These are phyloP conservation scores for Trichoderma guizhouense DNA, from an alignment of 2,329 filamentous ascomycete species.

Conservation along the genomic window DNA sequence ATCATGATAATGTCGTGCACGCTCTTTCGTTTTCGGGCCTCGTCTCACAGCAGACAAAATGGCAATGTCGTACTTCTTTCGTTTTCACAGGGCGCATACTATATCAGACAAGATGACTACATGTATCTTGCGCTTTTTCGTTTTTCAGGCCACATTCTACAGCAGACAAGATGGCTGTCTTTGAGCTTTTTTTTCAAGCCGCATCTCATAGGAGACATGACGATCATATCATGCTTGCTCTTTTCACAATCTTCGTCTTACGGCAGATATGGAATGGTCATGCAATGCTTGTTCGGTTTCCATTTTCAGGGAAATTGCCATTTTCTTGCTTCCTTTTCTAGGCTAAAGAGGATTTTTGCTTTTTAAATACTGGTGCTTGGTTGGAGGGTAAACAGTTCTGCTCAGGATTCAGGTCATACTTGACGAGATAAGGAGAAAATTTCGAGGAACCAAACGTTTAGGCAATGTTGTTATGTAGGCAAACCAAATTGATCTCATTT, in stretches of 20 bases:
- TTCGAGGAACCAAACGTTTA: not conserved
- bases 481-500: not conserved
- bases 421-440: not conserved
- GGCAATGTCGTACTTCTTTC: not conserved
- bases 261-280: not conserved
- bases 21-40: slow-evolving; percentile 24
- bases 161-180: not conserved
- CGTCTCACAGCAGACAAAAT: not conserved
- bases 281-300: not conserved
- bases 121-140: not conserved
- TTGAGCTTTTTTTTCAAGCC: not conserved
- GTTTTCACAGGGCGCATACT: not conserved
- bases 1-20: not conserved
- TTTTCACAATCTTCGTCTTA: not conserved
- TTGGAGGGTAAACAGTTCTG: not conserved
- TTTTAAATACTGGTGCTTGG: not conserved
- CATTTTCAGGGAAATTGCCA: not conserved
- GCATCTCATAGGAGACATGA: not conserved
- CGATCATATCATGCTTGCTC: not conserved
- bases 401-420: not conserved
- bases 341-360: slow-evolving; percentile 7
- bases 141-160: not conserved
- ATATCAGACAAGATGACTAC: not conserved
- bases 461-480: slow-evolving; percentile 1
- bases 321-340: slow-evolving; percentile 7